Base-by-base conservation (phyloP, 1,139 yeast species). In the Suhomyces kunorum region DNA sequence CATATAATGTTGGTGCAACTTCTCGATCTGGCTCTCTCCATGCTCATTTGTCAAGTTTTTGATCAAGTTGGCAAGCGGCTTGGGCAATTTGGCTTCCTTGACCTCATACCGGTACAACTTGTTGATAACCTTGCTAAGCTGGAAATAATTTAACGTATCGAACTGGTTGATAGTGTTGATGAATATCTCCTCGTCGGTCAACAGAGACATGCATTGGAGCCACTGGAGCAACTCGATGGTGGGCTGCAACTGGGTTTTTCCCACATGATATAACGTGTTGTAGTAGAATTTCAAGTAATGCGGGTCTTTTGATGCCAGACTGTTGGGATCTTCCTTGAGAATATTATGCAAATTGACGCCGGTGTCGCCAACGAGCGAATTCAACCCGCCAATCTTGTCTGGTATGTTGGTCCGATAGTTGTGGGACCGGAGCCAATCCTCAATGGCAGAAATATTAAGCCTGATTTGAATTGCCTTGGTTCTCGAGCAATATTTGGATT, bases 391-490 rank as follows among this genome's bases (percentile, higher is more conserved):
- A 5, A 50, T 54, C 46, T 59, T 60, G 57, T 63, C 61, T 52
- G 62, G 51, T 51, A 63, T 34, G 55, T 44, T 18, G 13, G 80
- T 84, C 47, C 73, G 71, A 55, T 72, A 74, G 60, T 87, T 85
- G 56, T 87, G 92, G 4, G 85, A 74, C 45, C 95, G 76, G 25
- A 92, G 76, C 98, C 98, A 92, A 56, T 92, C 97, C 60, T 92
- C 97, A 36, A 92, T 66, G 3, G 87, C 78, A 0, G 96, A 88
- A 8, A 92, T 60, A 54, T 92, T 92, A 45, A 92, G 74, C 39
- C 98, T 72, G 34, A 92, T 83, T 59, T 92, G 98, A 61, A 92
- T 80, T 0, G 98, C 98, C 49, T 85, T 81, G 2, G 88, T 74
- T 43, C 99, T 74, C 0, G 96, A 79, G 39, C 87, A 74, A 49